Percentiles rank a stretch among this genome's conserved stretches.
Conservation (phyloP, 2,329 filamentous ascomycete genomes). For the Epichloe scottii region DNA sequence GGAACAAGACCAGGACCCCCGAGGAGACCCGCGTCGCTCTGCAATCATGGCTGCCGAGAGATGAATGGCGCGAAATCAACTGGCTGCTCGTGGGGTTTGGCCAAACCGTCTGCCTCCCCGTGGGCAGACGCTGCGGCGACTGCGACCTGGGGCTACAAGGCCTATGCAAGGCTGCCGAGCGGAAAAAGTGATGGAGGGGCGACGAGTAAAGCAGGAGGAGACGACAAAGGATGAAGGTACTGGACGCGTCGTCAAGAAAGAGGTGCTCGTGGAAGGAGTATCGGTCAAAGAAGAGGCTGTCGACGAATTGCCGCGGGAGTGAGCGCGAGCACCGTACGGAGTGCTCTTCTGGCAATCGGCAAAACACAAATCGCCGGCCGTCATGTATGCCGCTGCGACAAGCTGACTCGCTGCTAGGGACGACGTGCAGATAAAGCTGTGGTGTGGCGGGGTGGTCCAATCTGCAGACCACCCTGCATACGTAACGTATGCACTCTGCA, state of each 20-base stretch:
- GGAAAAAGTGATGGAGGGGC: slow-evolving; percentile 48
- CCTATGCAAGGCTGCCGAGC: slow-evolving; percentile 62
- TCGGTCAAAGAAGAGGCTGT: slow-evolving; percentile 12
- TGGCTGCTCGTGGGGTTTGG: slow-evolving; percentile 77
- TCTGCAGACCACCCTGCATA: slow-evolving; percentile 4
- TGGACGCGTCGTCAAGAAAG: slow-evolving; percentile 12
- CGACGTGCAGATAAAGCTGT: not conserved
- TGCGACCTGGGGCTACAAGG: slow-evolving; percentile 68
- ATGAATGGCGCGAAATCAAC: slow-evolving; percentile 89
- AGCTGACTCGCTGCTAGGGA: not conserved
- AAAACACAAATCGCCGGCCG: not conserved
- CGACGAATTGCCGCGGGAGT: not conserved
- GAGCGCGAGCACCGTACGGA: not conserved
- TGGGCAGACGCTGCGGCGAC: slow-evolving; percentile 69
- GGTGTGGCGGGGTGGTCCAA: not conserved
- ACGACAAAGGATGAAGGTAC: slow-evolving; percentile 14
- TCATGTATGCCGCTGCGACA: not conserved
- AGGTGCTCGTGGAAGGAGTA: slow-evolving; percentile 11
- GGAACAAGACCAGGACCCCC: slow-evolving; percentile 69
- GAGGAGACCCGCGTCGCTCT: slow-evolving; percentile 69
- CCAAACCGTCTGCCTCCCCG: slow-evolving; percentile 73
- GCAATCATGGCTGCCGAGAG: slow-evolving; percentile 70
- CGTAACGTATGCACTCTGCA: not conserved
- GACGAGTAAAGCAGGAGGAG: slow-evolving; percentile 28
- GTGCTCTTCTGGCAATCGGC: not conserved